Percentiles rank a stretch among this genome's conserved stretches.
phyloP scores from a whole-genome alignment of 805 yeast species.

The Yamadazyma olivae region DNA sequence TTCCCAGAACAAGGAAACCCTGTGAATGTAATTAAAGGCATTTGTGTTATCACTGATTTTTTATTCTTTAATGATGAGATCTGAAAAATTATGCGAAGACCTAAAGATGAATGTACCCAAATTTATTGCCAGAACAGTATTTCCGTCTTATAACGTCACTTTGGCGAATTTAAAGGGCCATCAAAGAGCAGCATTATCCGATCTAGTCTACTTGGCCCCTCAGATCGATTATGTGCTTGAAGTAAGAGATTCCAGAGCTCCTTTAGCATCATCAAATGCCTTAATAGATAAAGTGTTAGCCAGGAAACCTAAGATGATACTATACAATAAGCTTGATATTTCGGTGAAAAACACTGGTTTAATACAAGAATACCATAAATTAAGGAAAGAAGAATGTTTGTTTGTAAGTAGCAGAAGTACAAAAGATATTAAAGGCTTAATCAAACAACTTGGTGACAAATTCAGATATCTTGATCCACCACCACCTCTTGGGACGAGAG shows the following conservation, averaged over 20 bases:
- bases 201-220: constrained; percentile 65
- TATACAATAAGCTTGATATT: constrained; percentile 77
- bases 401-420: constrained; percentile 57
- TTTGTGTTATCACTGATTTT: constrained; percentile 25
- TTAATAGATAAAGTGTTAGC: constrained; percentile 67
- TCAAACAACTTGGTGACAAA: constrained; percentile 46
- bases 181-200: constrained; percentile 73
- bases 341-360: constrained; percentile 40
- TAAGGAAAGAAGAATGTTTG: constrained; percentile 30
- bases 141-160: constrained; percentile 69
- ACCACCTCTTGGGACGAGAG: constrained; percentile 79
- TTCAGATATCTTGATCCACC: constrained; percentile 52
- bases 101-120: constrained; percentile 16
- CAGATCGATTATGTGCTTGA: constrained; percentile 82
- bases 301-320: constrained; percentile 52
- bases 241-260: constrained; percentile 87
- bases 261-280: constrained; percentile 76
- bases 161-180: constrained; percentile 88
- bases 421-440: constrained; percentile 47
- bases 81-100: background rate
- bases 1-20: constrained; percentile 90
- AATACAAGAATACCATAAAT: constrained; percentile 32
- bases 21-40: constrained; percentile 84
- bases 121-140: constrained; percentile 67
- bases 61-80: too few relatives aligned